These are phyloP conservation scores for Diaporthe velutina DNA, from an alignment of 2,329 filamentous ascomycete genomes.

Conservation along the genomic window DNA sequence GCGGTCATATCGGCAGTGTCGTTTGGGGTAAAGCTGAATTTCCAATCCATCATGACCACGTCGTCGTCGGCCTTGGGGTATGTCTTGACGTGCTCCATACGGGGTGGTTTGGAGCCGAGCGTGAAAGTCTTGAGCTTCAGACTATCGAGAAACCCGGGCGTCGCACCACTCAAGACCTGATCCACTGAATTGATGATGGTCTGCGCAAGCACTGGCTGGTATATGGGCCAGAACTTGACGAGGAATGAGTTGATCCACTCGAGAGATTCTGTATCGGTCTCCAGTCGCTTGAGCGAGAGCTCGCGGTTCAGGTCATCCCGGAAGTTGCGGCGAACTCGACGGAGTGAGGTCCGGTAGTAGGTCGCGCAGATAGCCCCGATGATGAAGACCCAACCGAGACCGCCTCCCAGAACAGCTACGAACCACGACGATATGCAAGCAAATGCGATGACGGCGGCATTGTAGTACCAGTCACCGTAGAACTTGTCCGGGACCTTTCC, in stretches of 20 bases:
- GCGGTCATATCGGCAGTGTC: constrained; percentile 92
- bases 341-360: constrained; percentile 96
- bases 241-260: constrained; percentile 99
- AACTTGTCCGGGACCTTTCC: constrained; percentile 87
- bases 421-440: constrained; percentile 93
- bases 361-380: constrained; percentile 93
- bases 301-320: constrained; percentile 90
- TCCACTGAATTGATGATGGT: constrained; percentile 95
- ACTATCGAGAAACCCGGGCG: constrained; percentile 92
- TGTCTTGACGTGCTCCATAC: constrained; percentile 97
- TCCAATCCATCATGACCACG: constrained; percentile 99
- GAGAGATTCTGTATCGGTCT: constrained; percentile 90
- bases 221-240: constrained; percentile 99
- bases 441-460: constrained; percentile 93
- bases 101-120: constrained; percentile 92
- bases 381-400: constrained; percentile 92
- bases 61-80: constrained; percentile 97
- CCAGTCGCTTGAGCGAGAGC: constrained; percentile 86
- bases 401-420: constrained; percentile 88
- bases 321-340: constrained; percentile 94
- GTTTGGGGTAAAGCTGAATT: constrained; percentile 98
- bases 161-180: constrained; percentile 93
- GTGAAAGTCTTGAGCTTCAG: constrained; percentile 94
- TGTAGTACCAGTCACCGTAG: constrained; percentile 99
- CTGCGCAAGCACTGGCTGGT: constrained; percentile 91